Conservation (phyloP, 2,329 filamentous ascomycete genomes). For the Phyllosticta paracitricarpa region DNA sequence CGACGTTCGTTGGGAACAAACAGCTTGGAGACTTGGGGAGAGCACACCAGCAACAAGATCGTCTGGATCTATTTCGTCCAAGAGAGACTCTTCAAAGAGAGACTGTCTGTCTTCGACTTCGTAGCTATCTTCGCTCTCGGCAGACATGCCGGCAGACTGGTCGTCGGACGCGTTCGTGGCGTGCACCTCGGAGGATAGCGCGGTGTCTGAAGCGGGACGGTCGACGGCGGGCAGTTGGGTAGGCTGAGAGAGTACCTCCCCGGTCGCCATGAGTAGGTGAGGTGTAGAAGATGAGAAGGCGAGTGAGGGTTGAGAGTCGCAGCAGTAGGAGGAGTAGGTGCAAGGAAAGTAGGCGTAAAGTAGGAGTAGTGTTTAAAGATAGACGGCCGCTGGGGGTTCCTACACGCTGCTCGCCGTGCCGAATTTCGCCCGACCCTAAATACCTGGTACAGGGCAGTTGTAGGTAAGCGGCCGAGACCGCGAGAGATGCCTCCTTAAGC, state of each 20-base stretch:
- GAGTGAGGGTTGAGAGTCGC: not conserved
- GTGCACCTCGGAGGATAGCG: constrained; percentile 5
- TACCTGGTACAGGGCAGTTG: no score
- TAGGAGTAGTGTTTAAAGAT: constrained; percentile 6
- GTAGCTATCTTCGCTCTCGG: constrained; percentile 20
- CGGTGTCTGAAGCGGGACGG: constrained; percentile 3
- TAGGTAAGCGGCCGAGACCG: no score
- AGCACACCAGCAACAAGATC: constrained; percentile 9
- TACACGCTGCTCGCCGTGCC: not conserved
- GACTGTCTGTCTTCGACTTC: constrained; percentile 20
- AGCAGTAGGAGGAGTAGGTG: not conserved
- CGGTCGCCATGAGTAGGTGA: constrained; percentile 5
- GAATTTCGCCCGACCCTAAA: not conserved
- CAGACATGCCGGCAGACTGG: constrained; percentile 8
- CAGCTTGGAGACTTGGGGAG: not conserved
- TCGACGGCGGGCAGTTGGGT: constrained; percentile 8
- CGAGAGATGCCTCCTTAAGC: no score
- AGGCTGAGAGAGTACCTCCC: constrained; percentile 6
- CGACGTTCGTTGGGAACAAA: not conserved
- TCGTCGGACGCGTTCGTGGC: constrained; percentile 4
- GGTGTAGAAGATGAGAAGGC: not conserved
- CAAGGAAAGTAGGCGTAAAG: not conserved
- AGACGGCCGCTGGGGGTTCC: not conserved
- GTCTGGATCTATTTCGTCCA: constrained; percentile 12
- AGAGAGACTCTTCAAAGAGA: constrained; percentile 13